Evolutionary conservation across 768 basidiomycete genomes (phyloP), one percentile per base, ranked within the genome.

Genomic region (Boletus huronensis): DNA sequence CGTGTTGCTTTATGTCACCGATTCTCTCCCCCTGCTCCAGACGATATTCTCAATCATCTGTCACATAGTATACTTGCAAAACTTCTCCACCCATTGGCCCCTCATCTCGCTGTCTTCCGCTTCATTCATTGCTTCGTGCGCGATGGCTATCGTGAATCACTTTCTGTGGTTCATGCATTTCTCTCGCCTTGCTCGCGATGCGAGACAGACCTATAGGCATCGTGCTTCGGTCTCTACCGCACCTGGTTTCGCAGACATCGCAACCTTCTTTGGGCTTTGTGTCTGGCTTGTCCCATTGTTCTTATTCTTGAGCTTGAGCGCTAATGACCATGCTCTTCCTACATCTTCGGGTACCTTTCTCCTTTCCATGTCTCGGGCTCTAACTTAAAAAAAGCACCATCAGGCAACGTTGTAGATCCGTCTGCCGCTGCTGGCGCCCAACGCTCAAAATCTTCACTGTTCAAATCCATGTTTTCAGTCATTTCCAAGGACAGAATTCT

Each of bases 91-190:
- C 6, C 78, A 79, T 23, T 99, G 97, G 96, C 97, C 97, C 1
- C 73, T 92, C 67, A 98, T 99, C 62, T 94, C 92, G 2, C 81
- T 99, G 45, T 81, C 90, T 16, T 98, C 95, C 0, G 67, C 75
- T 19, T 82, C 84, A 6, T 98, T 99, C 78, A 71, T 98, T 43
- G 79, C 82, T 0, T 98, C 95, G 0, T 97, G 94, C 70, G 58
- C 80, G 19, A 75, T 95, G 51, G 96, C 97, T 59, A 80, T 99
- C 53, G 70, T 75, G 1, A 93, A 98, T 74, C 97, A 98, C 71
- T 98, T 98, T 67, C 70, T 92, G 38, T 98, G 95, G 92, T 99
- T 99, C 77, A 93, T 90, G 74, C 81, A 98, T 73, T 98, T 98
- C 70, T 83, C 94, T 40, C 80, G 75, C 28, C 62, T 87, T 36